Evolutionary conservation across 441 rosid genomes (phyloP), one percentile per base, ranked within the genome.

Genomic region (Pelargonium exstipulatum): DNA sequence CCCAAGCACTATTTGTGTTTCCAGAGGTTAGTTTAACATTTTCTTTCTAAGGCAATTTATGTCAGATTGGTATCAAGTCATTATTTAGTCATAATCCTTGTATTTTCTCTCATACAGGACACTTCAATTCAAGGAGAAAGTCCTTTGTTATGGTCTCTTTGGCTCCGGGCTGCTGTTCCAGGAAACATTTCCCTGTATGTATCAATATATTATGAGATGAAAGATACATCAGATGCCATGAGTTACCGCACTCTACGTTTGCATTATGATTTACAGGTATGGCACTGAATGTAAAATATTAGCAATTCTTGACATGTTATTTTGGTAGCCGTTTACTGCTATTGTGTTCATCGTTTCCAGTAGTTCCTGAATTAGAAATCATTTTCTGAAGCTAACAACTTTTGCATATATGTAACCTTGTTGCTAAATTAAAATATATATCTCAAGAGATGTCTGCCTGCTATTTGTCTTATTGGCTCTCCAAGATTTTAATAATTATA

Each of bases 141-240:
- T 73, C 81, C 95, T 65, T 80, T 95, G 58, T 73, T 73, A 55
- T 92, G 99, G 98, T 93, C 99, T 75, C 84, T 95, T 61, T 92
- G 98, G 99, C 78, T 90, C 81, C 98, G 86, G 70, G 97, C 99
- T 84, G 91, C 99, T 77, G 80, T 78, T 72, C 94, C 97, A 69
- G 99, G 97, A 83, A 82, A 77, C 42, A 72, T 87, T 69, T 85
- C 90, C 63, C 75, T 90, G 80, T 81, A 74, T 69, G 68, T 90
- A 67, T 81, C 89, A 62, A 76, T 92, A 78, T 95, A 89, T 86
- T 95, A 90, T 76, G 99, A 90, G 86, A 83, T 88, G 82, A 92
- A 70, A 79, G 88, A 86, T 83, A 78, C 69, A 75, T 88, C 96
- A 77, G 84, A 87, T 79, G 60, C 74, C 85, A 83, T 95, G 86